Evolutionary conservation across 148 eudicot genomes (phyloP), one percentile per base, ranked within the genome.

Genomic region (Amaranthus cruentus): DNA sequence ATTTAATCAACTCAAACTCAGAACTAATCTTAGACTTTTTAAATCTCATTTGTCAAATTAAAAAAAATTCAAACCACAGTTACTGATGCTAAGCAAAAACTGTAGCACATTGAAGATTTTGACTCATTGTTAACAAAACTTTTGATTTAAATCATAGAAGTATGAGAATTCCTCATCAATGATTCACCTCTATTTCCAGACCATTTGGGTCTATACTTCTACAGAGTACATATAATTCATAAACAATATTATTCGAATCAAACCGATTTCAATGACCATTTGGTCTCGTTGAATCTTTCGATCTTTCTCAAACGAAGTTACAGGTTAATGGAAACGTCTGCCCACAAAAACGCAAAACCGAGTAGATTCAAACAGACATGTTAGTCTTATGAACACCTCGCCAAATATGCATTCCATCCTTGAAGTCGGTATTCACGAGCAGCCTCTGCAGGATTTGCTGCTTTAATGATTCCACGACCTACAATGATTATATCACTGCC

Each of bases 401-500:
- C 71, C 75, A 83, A 76, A 74, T 93, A 93, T 58, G 98, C 98
- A 73, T 91, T 88, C 98, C 98, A 93, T 66, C 98, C 98, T 81
- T 93, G 96, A 74, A 85, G 70, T n/a, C 95, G 90, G 60, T 89
- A 93, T 75, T 91, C 89, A 8, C 87, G 89, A 86, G 98, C 98
- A 9, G 88, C 81, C 56, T 89, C 91, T 21, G 89, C 89, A 55
- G 97, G 98, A 74, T 91, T 83, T 66, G 80, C 84, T 15, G 98
- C 98, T 81, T 88, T 86, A 53, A 91, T 87, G 54, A 93, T 93
- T 61, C 98, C 98, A 58, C 98, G 92, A 0, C 98, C 98, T 63
- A 90, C 98, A 47, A 93, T 93, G 55, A 93, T 93, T 15, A 93
- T 86, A 77, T 93, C 98, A 55, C 98, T 89, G n/a, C 94, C 91